These are phyloP conservation scores for Botrytis sinoallii DNA, from an alignment of 2,329 filamentous ascomycete species.

Conservation along the genomic window DNA sequence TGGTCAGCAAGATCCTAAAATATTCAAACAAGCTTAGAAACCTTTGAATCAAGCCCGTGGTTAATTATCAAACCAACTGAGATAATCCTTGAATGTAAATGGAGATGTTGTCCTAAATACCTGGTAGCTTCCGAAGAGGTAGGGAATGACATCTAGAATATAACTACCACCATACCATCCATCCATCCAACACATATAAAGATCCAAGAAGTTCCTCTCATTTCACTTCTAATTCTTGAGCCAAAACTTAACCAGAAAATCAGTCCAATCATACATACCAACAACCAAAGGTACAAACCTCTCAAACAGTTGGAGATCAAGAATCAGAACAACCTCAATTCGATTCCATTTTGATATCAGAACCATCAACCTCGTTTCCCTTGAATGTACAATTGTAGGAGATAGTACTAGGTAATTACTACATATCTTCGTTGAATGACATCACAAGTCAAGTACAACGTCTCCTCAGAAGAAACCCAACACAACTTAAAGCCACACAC, in stretches of 20 bases:
- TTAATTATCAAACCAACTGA: not conserved
- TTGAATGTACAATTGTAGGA: not conserved
- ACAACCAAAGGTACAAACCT: not conserved
- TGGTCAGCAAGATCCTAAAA: not conserved
- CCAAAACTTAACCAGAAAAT: not conserved
- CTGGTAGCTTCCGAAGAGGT: not conserved
- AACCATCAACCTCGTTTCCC: not conserved
- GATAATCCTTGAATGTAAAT: not conserved
- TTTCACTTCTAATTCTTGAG: not conserved
- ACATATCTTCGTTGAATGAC: not conserved
- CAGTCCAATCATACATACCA: not conserved
- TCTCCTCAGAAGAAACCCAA: not conserved
- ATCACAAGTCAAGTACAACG: conserved; percentile 8
- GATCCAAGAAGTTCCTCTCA: not conserved
- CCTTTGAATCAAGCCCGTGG: not conserved
- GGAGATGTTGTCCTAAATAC: not conserved
- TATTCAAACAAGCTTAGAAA: not conserved
- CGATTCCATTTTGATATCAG: not conserved
- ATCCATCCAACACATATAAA: conserved; percentile 8
- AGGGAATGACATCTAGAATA: not conserved
- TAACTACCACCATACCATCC: not conserved
- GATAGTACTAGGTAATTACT: not conserved
- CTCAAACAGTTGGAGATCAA: not conserved
- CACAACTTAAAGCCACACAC: not conserved
- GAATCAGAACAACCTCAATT: not conserved